Conservation (phyloP, 352 stramenopile species). For the Hyaloperonospora arabidopsidis region DNA sequence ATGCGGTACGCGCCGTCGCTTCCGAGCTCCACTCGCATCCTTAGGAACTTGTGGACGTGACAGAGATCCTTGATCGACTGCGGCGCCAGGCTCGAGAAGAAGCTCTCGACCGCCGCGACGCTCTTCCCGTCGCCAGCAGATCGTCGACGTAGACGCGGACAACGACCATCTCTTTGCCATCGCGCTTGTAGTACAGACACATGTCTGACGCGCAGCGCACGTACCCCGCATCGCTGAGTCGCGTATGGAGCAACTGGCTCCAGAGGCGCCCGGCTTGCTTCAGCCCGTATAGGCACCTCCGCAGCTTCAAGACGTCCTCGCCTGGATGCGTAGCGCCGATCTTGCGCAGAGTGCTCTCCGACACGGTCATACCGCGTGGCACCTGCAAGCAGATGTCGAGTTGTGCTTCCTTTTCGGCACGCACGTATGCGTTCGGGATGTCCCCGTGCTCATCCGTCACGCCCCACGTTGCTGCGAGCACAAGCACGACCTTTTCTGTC, state of each 20-base stretch:
- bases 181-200: neutral
- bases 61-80: neutral
- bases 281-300: constrained; percentile 25
- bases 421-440: too few relatives aligned
- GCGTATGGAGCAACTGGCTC: neutral
- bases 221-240: neutral
- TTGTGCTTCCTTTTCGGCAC: too few relatives aligned
- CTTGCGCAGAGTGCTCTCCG: neutral
- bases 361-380: neutral
- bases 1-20: neutral
- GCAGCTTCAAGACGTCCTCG: constrained; percentile 1
- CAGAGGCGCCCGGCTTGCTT: constrained; percentile 29
- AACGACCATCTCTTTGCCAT: neutral
- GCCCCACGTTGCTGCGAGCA: too few relatives aligned
- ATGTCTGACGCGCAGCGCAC: neutral
- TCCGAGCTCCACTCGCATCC: neutral
- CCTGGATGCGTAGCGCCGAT: neutral
- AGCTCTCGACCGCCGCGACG: too few relatives aligned
- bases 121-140: too few relatives aligned
- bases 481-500: too few relatives aligned
- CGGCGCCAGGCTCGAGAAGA: too few relatives aligned
- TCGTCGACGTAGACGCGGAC: neutral
- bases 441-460: too few relatives aligned
- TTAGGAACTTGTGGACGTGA: neutral
- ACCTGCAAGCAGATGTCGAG: neutral